These are phyloP conservation scores for Microdochium paspali DNA, from an alignment of 2,329 filamentous ascomycete species.

Conservation along the genomic window DNA sequence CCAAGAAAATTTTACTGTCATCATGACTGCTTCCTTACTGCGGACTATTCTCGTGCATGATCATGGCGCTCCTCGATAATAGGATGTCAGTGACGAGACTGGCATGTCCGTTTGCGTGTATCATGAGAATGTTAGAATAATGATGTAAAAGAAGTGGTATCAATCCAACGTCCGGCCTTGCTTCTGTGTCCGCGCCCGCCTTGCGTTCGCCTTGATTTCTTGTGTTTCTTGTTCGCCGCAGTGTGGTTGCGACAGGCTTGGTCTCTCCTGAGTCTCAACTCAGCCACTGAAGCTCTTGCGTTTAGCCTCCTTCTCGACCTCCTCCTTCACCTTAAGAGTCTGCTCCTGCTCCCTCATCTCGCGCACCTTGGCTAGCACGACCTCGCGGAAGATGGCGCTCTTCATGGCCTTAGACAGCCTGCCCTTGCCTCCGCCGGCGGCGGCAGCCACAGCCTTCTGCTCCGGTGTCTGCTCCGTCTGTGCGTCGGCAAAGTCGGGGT, in stretches of 20 bases:
- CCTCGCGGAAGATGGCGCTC: conserved; percentile 81
- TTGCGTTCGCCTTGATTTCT: too few species aligned
- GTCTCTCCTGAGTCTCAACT: too few species aligned
- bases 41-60: too few species aligned
- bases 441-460: conserved; percentile 15
- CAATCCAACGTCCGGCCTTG: neutral
- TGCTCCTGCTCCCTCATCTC: conserved; percentile 87
- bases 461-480: neutral
- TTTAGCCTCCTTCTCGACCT: conserved; percentile 40
- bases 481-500: conserved; percentile 59
- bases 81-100: too few species aligned
- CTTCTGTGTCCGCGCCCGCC: neutral
- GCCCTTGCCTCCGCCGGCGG: conserved; percentile 27
- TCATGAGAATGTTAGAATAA: too few species aligned
- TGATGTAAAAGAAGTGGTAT: neutral
- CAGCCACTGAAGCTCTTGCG: conserved; percentile 20
- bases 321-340: conserved; percentile 55
- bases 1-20: too few species aligned
- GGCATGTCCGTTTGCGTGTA: too few species aligned
- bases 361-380: conserved; percentile 85
- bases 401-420: conserved; percentile 41
- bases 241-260: too few species aligned
- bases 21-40: too few species aligned
- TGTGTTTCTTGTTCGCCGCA: too few species aligned
- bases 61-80: too few species aligned